Evolutionary conservation across 2,329 filamentous ascomycete species (phyloP).

Genomic region (Penicillium sp.): DNA sequence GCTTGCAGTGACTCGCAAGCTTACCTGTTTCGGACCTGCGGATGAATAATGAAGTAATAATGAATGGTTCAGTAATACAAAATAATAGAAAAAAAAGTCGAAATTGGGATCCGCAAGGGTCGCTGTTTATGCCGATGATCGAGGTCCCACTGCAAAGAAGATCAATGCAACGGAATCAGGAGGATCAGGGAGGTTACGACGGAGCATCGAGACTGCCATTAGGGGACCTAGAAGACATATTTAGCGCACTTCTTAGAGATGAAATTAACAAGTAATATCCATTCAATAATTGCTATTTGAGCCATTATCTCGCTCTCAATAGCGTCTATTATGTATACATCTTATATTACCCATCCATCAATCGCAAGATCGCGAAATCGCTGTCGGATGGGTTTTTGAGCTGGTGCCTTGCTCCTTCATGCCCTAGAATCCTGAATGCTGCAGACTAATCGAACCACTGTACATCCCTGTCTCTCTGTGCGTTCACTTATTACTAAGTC

Average conservation of each 20-base stretch:
- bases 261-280: background rate
- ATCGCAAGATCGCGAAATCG: background rate
- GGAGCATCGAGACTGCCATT: background rate
- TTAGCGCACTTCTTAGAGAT: background rate
- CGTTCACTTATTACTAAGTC: constrained; percentile 14
- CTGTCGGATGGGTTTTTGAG: background rate
- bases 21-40: constrained; percentile 11
- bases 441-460: background rate
- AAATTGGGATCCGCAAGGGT: background rate
- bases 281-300: background rate
- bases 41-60: constrained; percentile 2
- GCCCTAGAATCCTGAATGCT: background rate
- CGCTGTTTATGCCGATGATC: constrained; percentile 3
- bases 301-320: background rate
- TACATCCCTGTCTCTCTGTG: background rate
- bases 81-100: background rate
- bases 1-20: constrained; percentile 14
- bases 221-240: background rate
- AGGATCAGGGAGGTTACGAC: background rate
- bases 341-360: background rate
- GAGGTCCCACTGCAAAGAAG: background rate
- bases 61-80: background rate
- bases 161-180: background rate
- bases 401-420: background rate
- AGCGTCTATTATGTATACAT: too few species aligned